A percentile compares a stretch with the other conserved stretches of the same genome.
phyloP scores from a whole-genome alignment of 2,329 filamentous ascomycete species.

The Teratosphaeria epicoccoides region DNA sequence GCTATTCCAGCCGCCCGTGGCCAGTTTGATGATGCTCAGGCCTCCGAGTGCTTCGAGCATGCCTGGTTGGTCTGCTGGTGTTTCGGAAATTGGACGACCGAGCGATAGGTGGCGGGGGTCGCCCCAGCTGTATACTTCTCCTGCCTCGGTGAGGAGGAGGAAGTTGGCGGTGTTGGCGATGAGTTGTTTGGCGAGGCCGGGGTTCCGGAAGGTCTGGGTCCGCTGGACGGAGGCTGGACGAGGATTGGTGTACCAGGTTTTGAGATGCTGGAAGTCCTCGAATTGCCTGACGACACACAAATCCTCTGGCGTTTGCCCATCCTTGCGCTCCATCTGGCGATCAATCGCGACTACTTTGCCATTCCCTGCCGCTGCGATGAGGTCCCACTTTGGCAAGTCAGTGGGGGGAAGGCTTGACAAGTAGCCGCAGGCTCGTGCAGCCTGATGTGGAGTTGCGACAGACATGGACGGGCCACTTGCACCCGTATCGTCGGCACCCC shows the following conservation, averaged over 20 bases:
- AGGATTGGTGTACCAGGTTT: conserved; percentile 19
- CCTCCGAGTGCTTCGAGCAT: conserved; percentile 41
- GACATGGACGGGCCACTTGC: background rate
- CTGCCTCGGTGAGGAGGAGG: conserved; percentile 26
- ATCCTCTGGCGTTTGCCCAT: conserved; percentile 14
- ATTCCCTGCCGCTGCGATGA: background rate
- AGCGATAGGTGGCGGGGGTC: conserved; percentile 51
- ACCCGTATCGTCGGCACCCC: background rate
- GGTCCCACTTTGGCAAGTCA: background rate
- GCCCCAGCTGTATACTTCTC: conserved; percentile 39
- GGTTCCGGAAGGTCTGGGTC: conserved; percentile 6
- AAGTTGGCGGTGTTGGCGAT: conserved; percentile 31
- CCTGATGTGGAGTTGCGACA: background rate
- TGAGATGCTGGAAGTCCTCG: conserved; percentile 14
- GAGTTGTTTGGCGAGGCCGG: conserved; percentile 21
- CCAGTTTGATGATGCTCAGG: conserved; percentile 45
- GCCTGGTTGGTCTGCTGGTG: conserved; percentile 38
- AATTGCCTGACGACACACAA: conserved; percentile 22
- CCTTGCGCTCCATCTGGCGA: background rate
- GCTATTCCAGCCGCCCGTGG: conserved; percentile 44
- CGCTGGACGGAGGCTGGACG: conserved; percentile 13
- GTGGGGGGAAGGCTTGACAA: background rate
- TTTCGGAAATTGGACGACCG: conserved; percentile 36
- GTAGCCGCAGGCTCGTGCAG: background rate
- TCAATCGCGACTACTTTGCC: background rate